These are phyloP conservation scores for Wickerhamomyces sydowiorum DNA, from an alignment of 805 yeast genomes.

Conservation along the genomic window DNA sequence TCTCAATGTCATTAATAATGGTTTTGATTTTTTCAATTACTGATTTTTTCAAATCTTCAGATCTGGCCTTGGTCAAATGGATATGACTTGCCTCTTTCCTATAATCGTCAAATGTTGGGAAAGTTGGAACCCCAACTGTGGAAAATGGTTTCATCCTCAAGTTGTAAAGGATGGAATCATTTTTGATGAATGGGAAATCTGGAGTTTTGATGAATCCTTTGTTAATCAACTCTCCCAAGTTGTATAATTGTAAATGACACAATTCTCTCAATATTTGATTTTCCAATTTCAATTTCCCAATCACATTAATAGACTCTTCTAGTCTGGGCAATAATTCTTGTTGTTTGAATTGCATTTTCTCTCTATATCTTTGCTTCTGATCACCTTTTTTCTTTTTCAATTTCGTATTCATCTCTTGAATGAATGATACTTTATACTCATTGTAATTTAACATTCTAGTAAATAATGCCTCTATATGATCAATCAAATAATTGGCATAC, in stretches of 20 bases:
- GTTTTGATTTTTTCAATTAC: conserved; percentile 7
- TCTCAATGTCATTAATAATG: conserved; percentile 13
- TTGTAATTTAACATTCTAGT: conserved; percentile 28
- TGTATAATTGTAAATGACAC: conserved; percentile 27
- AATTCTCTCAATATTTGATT: conserved; percentile 23
- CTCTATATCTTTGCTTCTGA: conserved; percentile 37
- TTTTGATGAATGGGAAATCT: conserved; percentile 20
- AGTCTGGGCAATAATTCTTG: conserved; percentile 32
- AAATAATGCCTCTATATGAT: conserved; percentile 39
- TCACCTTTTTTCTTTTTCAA: conserved; percentile 48
- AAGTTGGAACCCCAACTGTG: conserved; percentile 70
- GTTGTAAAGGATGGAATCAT: conserved; percentile 32
- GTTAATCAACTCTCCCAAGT: conserved; percentile 23
- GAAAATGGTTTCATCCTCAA: conserved; percentile 76
- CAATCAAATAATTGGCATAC: conserved; percentile 51
- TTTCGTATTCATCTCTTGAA: conserved; percentile 31
- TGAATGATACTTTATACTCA: conserved; percentile 25
- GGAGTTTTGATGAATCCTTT: conserved; percentile 22
- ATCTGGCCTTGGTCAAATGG: conserved; percentile 3
- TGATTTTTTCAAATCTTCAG: conserved; percentile 2
- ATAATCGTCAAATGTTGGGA: conserved; percentile 34
- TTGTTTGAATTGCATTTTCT: conserved; percentile 26
- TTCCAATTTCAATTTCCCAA: conserved; percentile 21
- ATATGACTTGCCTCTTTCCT: conserved; percentile 18
- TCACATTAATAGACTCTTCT: conserved; percentile 17